phyloP scores from a whole-genome alignment of 441 rosid species.

The Croton laevigatus region DNA sequence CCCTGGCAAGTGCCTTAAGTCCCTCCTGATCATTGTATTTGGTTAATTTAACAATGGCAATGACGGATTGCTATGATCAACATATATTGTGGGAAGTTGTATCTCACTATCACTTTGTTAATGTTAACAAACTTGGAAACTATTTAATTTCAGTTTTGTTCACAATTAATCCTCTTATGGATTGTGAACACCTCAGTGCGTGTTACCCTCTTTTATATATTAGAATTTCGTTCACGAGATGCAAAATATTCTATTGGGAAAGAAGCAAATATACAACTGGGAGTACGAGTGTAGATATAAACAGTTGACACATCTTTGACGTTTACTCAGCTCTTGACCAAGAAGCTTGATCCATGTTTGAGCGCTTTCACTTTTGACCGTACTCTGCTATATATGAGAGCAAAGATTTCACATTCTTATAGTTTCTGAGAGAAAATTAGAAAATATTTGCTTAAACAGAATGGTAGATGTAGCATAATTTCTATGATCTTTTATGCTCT shows the following conservation, averaged over 20 bases:
- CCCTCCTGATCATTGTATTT: neutral
- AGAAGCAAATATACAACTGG: neutral
- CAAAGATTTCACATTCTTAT: neutral
- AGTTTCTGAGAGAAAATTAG: neutral
- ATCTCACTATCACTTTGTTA: neutral
- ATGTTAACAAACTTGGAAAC: neutral
- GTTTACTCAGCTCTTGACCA: neutral
- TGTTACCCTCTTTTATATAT: neutral
- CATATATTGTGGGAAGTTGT: no score
- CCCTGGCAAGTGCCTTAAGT: neutral
- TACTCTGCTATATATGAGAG: neutral
- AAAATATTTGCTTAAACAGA: neutral
- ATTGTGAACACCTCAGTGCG: no score
- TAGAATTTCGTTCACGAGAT: neutral
- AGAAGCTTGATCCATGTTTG: neutral
- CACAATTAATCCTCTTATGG: neutral
- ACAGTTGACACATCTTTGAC: neutral
- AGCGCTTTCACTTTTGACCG: no score
- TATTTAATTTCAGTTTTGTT: neutral
- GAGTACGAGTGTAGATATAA: neutral
- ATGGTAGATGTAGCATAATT: neutral
- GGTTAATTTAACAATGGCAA: neutral
- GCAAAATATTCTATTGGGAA: neutral
- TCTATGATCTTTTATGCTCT: neutral
- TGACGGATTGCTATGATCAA: neutral